These are phyloP conservation scores for Colletotrichum chrysophilum DNA, from an alignment of 2,329 filamentous ascomycete species.

Conservation along the genomic window DNA sequence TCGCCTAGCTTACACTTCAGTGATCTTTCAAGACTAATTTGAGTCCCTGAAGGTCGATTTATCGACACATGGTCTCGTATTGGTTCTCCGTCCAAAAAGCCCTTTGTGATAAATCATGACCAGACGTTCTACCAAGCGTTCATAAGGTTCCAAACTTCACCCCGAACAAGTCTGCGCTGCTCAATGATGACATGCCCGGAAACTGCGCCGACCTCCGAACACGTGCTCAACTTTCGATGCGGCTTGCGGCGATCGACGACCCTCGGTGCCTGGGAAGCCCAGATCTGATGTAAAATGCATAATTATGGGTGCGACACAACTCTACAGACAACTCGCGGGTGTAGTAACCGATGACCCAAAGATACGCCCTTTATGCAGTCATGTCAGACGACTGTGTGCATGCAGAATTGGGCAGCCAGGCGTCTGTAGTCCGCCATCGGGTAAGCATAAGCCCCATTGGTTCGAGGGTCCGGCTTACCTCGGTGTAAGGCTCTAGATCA, in stretches of 20 bases:
- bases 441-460: not conserved
- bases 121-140: not conserved
- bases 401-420: not conserved
- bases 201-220: not conserved
- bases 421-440: not conserved
- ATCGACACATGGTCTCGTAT: rapidly evolving
- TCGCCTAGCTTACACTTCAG: not conserved
- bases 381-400: not conserved
- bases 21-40: rapidly evolving
- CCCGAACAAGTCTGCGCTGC: not conserved
- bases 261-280: not conserved
- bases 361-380: not conserved
- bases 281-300: not conserved
- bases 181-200: not conserved
- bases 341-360: not conserved
- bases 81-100: not conserved
- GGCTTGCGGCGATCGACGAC: not conserved
- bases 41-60: rapidly evolving
- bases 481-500: not conserved
- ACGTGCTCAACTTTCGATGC: not conserved
- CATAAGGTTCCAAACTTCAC: not conserved
- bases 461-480: not conserved
- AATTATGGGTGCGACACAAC: not conserved
- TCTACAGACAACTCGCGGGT: not conserved
- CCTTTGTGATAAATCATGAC: not conserved